Evolutionary conservation across 805 yeast species (phyloP).

Genomic region (Metschnikowia rubicola): DNA sequence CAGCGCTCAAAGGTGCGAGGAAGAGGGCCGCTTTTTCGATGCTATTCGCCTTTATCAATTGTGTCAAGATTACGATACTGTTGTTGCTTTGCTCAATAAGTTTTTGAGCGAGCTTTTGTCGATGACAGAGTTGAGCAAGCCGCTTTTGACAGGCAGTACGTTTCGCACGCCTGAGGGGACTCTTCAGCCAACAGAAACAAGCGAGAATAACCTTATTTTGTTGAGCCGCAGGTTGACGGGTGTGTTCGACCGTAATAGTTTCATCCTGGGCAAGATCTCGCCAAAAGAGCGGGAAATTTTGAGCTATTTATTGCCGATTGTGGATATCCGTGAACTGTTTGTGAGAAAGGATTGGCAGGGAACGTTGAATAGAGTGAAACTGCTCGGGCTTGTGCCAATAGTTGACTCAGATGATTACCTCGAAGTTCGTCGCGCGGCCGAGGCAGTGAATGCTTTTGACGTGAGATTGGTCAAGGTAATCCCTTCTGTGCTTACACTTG

Average conservation of each 20-base stretch:
- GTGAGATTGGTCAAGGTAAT: conserved; percentile 73
- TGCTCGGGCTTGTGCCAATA: conserved; percentile 66
- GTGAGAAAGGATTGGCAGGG: conserved; percentile 56
- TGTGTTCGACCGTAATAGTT: conserved; percentile 52
- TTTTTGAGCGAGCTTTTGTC: conserved; percentile 75
- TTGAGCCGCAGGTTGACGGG: conserved; percentile 44
- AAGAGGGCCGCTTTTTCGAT: conserved; percentile 85
- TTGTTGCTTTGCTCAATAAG: conserved; percentile 67
- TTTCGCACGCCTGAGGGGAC: conserved; percentile 38
- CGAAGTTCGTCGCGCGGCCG: conserved; percentile 63
- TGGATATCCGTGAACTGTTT: conserved; percentile 61
- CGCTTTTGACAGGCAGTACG: conserved; percentile 42
- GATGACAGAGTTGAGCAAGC: conserved; percentile 63
- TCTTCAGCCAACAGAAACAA: conserved; percentile 28
- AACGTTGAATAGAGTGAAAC: conserved; percentile 53
- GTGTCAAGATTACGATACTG: conserved; percentile 83
- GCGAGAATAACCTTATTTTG: conserved; percentile 46
- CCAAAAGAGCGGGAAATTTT: conserved; percentile 61
- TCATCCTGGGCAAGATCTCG: conserved; percentile 54
- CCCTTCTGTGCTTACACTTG: conserved; percentile 74
- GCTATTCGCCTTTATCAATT: conserved; percentile 83
- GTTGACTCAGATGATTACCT: conserved; percentile 45
- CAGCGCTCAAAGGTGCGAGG: conserved; percentile 84
- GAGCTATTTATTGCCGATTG: conserved; percentile 58
- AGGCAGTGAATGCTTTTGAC: conserved; percentile 50